A percentile compares a stretch with the other conserved stretches of the same genome.
Evolutionary conservation across 495 filamentous ascomycete species (phyloP).

Genomic region (Tuber brumale): DNA sequence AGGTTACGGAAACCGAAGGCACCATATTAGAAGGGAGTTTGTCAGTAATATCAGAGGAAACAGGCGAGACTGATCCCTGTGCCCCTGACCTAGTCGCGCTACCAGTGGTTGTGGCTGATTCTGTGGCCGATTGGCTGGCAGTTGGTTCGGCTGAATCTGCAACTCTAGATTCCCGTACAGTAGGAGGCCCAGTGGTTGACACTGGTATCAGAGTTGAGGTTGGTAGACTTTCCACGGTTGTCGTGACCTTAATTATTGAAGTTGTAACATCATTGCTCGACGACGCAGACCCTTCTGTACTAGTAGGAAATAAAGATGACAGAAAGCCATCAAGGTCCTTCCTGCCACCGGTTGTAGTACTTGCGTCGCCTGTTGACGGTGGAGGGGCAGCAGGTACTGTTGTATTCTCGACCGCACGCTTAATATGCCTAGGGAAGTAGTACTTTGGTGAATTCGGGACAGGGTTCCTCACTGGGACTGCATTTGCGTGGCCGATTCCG

Average conservation of each 20-base stretch:
- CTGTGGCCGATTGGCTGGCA: conserved; percentile 23
- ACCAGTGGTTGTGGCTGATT: conserved; percentile 18
- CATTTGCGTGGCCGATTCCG: conserved; percentile 31
- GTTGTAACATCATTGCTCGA: not conserved
- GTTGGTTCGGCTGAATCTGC: conserved; percentile 8
- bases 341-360: conserved; percentile 13
- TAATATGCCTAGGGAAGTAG: conserved; percentile 58
- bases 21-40: conserved; percentile 26
- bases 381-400: conserved; percentile 46
- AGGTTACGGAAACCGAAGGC: conserved; percentile 17
- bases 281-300: conserved; percentile 2
- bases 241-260: not conserved
- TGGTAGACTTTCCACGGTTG: conserved; percentile 11
- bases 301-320: conserved; percentile 16
- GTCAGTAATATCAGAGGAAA: conserved; percentile 28
- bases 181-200: conserved; percentile 22
- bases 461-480: conserved; percentile 18
- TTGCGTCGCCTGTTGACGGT: conserved; percentile 28
- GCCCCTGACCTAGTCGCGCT: conserved; percentile 13
- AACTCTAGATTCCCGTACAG: conserved; percentile 13
- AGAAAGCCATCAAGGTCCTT: conserved; percentile 22
- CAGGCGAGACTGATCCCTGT: conserved; percentile 7
- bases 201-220: conserved; percentile 26
- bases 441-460: conserved; percentile 48
- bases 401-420: conserved; percentile 50